Evolutionary conservation across 2,329 filamentous ascomycete species (phyloP).

Genomic region (Calonectria pseudoreteaudii): DNA sequence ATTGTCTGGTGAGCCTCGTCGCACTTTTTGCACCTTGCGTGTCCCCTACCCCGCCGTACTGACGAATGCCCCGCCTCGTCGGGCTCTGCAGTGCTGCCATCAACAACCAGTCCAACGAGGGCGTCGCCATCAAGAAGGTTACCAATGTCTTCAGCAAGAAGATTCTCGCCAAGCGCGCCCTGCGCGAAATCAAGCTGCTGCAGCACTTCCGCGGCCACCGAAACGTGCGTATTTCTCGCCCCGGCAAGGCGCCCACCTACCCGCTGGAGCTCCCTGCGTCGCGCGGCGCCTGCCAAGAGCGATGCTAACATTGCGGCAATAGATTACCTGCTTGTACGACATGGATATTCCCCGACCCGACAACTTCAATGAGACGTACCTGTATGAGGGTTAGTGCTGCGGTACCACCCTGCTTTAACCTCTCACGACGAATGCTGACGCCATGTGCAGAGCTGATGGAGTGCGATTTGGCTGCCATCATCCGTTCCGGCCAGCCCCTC

Average conservation of each 20-base stretch:
- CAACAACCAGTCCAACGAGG: slow-evolving; percentile 90
- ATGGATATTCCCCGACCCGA: slow-evolving; percentile 99
- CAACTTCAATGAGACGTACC: slow-evolving; percentile 98
- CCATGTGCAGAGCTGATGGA: slow-evolving; percentile 88
- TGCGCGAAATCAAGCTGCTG: slow-evolving; percentile 98
- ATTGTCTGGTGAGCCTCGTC: slow-evolving; percentile 84
- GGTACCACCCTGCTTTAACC: background rate
- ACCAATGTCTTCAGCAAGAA: slow-evolving; percentile 99
- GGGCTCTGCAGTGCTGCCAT: slow-evolving; percentile 79
- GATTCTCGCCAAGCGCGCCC: slow-evolving; percentile 96
- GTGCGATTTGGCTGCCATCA: slow-evolving; percentile 97
- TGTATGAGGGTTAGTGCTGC: slow-evolving; percentile 85
- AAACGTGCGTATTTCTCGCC: slow-evolving; percentile 69
- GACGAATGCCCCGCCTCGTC: slow-evolving; percentile 43
- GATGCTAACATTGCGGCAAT: slow-evolving; percentile 32
- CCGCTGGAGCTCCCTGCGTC: background rate
- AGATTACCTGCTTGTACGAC: slow-evolving; percentile 99
- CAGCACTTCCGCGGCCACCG: slow-evolving; percentile 96
- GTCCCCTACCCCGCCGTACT: slow-evolving; percentile 44
- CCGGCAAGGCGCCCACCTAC: slow-evolving; percentile 12
- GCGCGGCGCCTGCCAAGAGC: slow-evolving; percentile 12
- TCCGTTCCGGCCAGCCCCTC: slow-evolving; percentile 94
- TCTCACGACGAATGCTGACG: slow-evolving; percentile 33
- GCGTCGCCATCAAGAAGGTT: slow-evolving; percentile 99
- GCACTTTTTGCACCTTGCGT: slow-evolving; percentile 21